Base-by-base conservation (phyloP, 1,284 basidiomycete genomes). In the Apiotrichum gamsii region DNA sequence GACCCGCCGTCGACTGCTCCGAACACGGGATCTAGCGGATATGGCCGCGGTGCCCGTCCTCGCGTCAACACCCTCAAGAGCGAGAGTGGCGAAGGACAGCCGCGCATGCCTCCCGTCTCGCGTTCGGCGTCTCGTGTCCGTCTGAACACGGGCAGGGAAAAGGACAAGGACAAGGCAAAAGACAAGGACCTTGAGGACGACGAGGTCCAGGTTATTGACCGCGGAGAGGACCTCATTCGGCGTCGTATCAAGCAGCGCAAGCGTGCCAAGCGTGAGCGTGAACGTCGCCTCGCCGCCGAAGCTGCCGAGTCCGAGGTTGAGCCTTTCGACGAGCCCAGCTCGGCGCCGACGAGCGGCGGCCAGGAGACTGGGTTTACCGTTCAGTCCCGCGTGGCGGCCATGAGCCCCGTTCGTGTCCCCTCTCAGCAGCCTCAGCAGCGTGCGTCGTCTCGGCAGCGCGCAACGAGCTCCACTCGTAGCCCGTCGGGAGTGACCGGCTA, bases 211-310 rank as follows among this genome's bases (percentile, higher is more conserved):
- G 65, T 69, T 10, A 61, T 67, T 29, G 79, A 80, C 58, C 66
- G 78, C 21, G 79, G 79, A 8, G 77, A 78, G 49, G 75, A 76
- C 55, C 73, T 80, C 9, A 76, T 80, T 46, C 65, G 75, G 30
- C 67, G 74, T 33, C 61, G 79, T 23, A 75, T 76, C 66, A 73
- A 72, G 52, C 77, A 77, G 44, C 61, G 78, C 45, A 70, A 69
- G 49, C 65, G 71, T 43, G 67, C 68, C 33, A 62, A 71, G 45
- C 61, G 57, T 40, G 55, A 58, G 49, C 61, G 60, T 35, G 62
- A 60, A 47, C 47, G 51, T 10, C 49, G 45, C 8, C 35, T 45
- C n/a, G 43, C 47, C 13, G 46, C 51, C 14, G 47, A 56, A 20
- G 48, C 54, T 1, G 62, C 38, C 14, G 59, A 57, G 34, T 49